A percentile compares a stretch with the other conserved stretches of the same genome.
These are phyloP conservation scores for Osmozyma mogii DNA, from an alignment of 805 yeast species.

Conservation along the genomic window DNA sequence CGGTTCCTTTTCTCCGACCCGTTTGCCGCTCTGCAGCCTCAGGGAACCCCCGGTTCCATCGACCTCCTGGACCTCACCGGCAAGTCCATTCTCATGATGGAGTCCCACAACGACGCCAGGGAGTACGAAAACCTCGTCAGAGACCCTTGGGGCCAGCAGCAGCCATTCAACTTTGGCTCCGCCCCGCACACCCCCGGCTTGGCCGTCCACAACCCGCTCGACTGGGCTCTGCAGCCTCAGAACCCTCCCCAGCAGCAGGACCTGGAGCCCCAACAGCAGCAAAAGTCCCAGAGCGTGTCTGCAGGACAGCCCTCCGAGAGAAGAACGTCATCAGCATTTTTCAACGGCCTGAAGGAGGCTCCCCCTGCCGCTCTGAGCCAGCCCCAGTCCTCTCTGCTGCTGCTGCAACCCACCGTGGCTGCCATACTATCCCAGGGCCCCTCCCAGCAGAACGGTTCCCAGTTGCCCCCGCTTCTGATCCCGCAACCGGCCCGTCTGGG, in stretches of 20 bases:
- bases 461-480: conserved; percentile 5
- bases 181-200: conserved; percentile 35
- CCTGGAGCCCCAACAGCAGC: conserved; percentile 7
- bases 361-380: conserved; percentile 4
- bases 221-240: conserved; percentile 9
- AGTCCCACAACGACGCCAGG: conserved; percentile 38
- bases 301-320: conserved; percentile 28
- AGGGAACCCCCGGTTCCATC: conserved; percentile 19
- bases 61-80: conserved; percentile 32
- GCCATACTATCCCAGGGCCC: conserved; percentile 13
- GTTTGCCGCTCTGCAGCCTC: conserved; percentile 17
- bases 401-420: conserved; percentile 10
- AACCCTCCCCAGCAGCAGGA: conserved; percentile 5
- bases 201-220: conserved; percentile 7
- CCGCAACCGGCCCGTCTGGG: conserved; percentile 2
- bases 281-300: not conserved
- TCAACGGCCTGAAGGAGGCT: conserved; percentile 18
- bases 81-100: conserved; percentile 38
- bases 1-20: conserved; percentile 67
- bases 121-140: conserved; percentile 41
- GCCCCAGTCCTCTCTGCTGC: conserved; percentile 7
- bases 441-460: conserved; percentile 3
- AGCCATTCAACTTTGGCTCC: conserved; percentile 13
- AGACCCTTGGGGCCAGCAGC: conserved; percentile 33
- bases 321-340: conserved; percentile 48